Percentiles rank a stretch among this genome's conserved stretches.
Conservation (phyloP, 352 stramenopile species). For the Globisporangium apiculatum region DNA sequence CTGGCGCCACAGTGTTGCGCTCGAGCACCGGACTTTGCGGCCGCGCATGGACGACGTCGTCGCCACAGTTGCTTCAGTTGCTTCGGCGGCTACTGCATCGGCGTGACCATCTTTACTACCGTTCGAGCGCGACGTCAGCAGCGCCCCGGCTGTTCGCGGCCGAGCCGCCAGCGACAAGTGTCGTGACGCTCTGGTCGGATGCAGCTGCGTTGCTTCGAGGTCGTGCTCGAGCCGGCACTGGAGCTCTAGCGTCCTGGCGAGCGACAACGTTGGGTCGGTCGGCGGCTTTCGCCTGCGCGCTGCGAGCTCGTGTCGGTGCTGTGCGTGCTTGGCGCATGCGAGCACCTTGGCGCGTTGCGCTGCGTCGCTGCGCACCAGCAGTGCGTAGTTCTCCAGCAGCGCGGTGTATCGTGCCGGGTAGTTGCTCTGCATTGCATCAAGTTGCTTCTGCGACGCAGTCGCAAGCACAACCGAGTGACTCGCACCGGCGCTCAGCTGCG, state of each 20-base stretch:
- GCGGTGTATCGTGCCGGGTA: conserved; percentile 38
- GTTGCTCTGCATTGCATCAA: conserved; percentile 37
- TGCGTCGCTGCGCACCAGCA: conserved; percentile 30
- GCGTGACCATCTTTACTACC: neutral
- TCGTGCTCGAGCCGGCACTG: conserved; percentile 25
- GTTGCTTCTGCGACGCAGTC: conserved; percentile 24
- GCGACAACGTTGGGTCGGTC: conserved; percentile 17
- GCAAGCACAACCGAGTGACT: conserved; percentile 48
- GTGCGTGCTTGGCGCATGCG: conserved; percentile 15
- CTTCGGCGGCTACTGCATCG: neutral
- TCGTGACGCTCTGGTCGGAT: neutral
- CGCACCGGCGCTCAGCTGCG: conserved; percentile 41
- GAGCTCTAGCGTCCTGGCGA: conserved; percentile 19
- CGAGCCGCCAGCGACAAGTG: neutral
- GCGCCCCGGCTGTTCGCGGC: conserved; percentile 3
- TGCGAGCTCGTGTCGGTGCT: conserved; percentile 19
- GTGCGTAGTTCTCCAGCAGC: conserved; percentile 32
- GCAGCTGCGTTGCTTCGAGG: conserved; percentile 8
- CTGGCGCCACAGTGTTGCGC: conserved; percentile 38
- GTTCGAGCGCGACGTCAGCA: neutral
- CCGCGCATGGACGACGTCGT: neutral
- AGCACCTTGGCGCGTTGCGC: conserved; percentile 26
- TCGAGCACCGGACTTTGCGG: conserved; percentile 27
- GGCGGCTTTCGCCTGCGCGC: conserved; percentile 30
- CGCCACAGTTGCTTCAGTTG: neutral